phyloP scores from a whole-genome alignment of 2,329 filamentous ascomycete genomes.

The Thelonectria rubi region DNA sequence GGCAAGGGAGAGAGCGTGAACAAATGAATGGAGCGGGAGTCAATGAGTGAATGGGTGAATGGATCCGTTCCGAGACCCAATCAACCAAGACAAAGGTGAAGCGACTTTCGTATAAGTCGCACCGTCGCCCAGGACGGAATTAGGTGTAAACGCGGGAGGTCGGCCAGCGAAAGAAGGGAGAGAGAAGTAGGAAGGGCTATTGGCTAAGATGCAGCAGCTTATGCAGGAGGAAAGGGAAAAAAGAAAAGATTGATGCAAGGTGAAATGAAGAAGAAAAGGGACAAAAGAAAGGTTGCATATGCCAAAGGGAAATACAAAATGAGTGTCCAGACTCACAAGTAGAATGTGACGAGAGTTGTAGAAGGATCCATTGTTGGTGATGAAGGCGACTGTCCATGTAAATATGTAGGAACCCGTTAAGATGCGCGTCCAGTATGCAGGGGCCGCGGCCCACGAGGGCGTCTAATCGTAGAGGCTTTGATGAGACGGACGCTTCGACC shows the following conservation, averaged over 20 bases:
- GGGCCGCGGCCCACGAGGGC: constrained; percentile 37
- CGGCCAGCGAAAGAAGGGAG: constrained; percentile 34
- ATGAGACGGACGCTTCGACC: constrained; percentile 33
- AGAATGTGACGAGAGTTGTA: constrained; percentile 74
- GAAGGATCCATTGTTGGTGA: constrained; percentile 62
- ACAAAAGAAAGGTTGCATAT: constrained; percentile 21
- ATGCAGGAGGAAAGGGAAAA: background rate
- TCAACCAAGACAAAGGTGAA: background rate
- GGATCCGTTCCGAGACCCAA: constrained; percentile 9
- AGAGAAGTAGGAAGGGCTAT: constrained; percentile 25
- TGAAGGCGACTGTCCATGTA: constrained; percentile 29
- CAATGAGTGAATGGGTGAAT: constrained; percentile 21
- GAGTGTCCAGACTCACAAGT: constrained; percentile 64
- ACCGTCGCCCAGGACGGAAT: constrained; percentile 22
- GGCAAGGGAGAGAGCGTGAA: constrained; percentile 23
- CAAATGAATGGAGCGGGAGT: constrained; percentile 14
- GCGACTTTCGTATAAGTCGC: constrained; percentile 22
- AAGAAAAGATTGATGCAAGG: constrained; percentile 29
- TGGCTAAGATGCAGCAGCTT: constrained; percentile 14
- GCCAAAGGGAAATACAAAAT: constrained; percentile 33
- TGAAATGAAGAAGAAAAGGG: constrained; percentile 27
- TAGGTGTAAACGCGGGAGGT: constrained; percentile 23
- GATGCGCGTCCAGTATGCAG: constrained; percentile 30
- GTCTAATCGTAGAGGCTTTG: constrained; percentile 31
- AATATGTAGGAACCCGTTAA: constrained; percentile 39